Conservation (phyloP, 306 rosid species). For the Vigna angularis region DNA sequence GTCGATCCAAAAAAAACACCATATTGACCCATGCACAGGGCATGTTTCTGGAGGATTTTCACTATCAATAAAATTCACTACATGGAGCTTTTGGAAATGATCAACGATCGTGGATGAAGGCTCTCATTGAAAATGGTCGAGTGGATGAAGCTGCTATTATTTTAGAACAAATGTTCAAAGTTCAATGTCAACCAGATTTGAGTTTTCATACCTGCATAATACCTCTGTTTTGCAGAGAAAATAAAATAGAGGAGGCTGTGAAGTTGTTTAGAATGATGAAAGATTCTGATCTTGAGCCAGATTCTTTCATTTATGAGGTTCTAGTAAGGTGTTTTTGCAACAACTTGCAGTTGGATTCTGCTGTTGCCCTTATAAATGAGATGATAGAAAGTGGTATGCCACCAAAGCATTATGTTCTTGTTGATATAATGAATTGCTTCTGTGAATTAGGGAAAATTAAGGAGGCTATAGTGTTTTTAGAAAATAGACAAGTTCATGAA, state of each 20-base stretch:
- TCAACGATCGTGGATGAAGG: slow-evolving; percentile 46
- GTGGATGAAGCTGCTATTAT: slow-evolving; percentile 72
- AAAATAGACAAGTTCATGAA: slow-evolving; percentile 59
- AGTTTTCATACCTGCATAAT: slow-evolving; percentile 64
- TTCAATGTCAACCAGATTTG: slow-evolving; percentile 56
- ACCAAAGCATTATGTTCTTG: slow-evolving; percentile 46
- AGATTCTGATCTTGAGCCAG: slow-evolving; percentile 61
- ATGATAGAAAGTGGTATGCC: slow-evolving; percentile 54
- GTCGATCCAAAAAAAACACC: not conserved
- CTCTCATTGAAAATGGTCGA: slow-evolving; percentile 54
- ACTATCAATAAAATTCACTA: slow-evolving; percentile 32
- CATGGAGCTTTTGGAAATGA: slow-evolving; percentile 30
- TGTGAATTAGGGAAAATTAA: slow-evolving; percentile 70
- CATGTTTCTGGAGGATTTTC: slow-evolving; percentile 39
- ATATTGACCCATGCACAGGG: slow-evolving; percentile 19
- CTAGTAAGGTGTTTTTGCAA: slow-evolving; percentile 69
- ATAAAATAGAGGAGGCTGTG: slow-evolving; percentile 63
- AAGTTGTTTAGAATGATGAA: slow-evolving; percentile 71
- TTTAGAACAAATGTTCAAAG: slow-evolving; percentile 58
- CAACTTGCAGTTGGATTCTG: slow-evolving; percentile 62
- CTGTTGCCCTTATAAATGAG: slow-evolving; percentile 58
- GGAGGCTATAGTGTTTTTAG: slow-evolving; percentile 71
- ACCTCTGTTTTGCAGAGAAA: slow-evolving; percentile 76
- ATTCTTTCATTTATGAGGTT: slow-evolving; percentile 53
- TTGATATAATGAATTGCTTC: slow-evolving; percentile 57